These are phyloP conservation scores for Verticillium nubilum DNA, from an alignment of 2,329 filamentous ascomycete species.

Conservation along the genomic window DNA sequence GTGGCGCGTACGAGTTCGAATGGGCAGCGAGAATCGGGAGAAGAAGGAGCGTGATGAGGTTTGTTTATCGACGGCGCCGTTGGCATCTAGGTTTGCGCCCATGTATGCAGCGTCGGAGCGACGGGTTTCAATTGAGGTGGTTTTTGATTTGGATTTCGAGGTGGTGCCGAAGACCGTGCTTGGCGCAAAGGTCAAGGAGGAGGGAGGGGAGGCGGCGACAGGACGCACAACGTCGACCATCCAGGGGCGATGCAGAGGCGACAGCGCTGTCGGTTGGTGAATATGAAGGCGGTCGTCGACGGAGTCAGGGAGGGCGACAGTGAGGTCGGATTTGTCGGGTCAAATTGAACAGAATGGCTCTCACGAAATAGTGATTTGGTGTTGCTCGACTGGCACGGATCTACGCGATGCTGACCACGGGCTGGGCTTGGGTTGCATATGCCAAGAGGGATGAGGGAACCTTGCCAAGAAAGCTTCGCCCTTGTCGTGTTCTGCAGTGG, in stretches of 20 bases:
- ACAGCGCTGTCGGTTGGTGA: neutral
- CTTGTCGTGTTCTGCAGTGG: conserved; percentile 5
- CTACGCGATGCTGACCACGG: conserved; percentile 11
- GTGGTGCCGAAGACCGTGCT: conserved; percentile 14
- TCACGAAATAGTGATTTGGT: neutral
- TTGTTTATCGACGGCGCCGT: conserved; percentile 30
- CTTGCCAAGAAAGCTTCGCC: conserved; percentile 16
- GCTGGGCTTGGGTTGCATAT: conserved; percentile 14
- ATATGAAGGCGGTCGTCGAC: neutral
- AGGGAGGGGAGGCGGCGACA: conserved; percentile 12
- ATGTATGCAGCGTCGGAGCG: conserved; percentile 33
- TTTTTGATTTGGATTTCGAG: conserved; percentile 18
- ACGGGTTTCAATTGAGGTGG: neutral
- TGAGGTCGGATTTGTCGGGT: neutral
- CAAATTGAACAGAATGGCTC: neutral
- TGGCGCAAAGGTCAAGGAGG: conserved; percentile 16
- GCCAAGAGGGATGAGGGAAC: conserved; percentile 14
- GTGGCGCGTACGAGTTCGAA: conserved; percentile 53
- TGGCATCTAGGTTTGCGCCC: conserved; percentile 33
- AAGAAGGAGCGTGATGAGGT: conserved; percentile 40
- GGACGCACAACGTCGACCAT: conserved; percentile 4
- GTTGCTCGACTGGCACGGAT: conserved; percentile 4
- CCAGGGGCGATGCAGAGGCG: neutral
- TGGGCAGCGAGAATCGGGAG: conserved; percentile 46
- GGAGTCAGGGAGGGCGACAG: neutral